Evolutionary conservation across 129 eudicot genomes (phyloP), one percentile per base, ranked within the genome.

Genomic region (Centella asiatica): DNA sequence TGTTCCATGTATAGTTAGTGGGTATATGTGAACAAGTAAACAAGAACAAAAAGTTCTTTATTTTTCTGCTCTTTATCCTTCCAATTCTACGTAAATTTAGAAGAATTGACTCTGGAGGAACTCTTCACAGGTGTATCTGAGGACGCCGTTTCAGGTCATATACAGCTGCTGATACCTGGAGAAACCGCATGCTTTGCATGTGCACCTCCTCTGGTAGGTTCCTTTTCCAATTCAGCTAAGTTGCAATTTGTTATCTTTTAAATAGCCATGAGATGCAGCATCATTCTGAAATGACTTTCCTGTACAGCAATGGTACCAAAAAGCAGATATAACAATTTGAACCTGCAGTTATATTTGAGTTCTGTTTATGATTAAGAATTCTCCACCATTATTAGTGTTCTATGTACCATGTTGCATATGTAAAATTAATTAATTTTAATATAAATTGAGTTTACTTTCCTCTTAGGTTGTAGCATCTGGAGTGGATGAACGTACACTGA

Each of bases 171-270:
- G 67, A 83, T 90, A 70, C 97, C 97, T 44, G 97, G 97, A 65
- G 94, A 83, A 81, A 90, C 97, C 26, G 97, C 97, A 39, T 90
- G 97, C 78, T 90, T 90, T 79, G 97, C 95, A 47, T 90, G 97
- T 77, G 97, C 86, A 19, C 97, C 97, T 68, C 97, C 97, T 37
- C 74, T 90, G 89, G 97, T 90, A 84, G 51, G 80, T 71, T 42
- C 60, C 55, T 49, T 74, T 1, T 13, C 8, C 19, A 22, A 56
- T 56, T 32, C 25, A 17, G n/a, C n/a, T n/a, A n/a, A n/a, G n/a
- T n/a, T n/a, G n/a, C n/a, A n/a, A n/a, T n/a, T n/a, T n/a, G n/a
- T n/a, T n/a, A n/a, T n/a, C n/a, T n/a, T n/a, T n/a, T n/a, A n/a
- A n/a, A n/a, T n/a, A n/a, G n/a, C n/a, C n/a, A n/a, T n/a, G n/a